Base-by-base conservation (phyloP, 257 asterid genomes). In the Solanum chilense region DNA sequence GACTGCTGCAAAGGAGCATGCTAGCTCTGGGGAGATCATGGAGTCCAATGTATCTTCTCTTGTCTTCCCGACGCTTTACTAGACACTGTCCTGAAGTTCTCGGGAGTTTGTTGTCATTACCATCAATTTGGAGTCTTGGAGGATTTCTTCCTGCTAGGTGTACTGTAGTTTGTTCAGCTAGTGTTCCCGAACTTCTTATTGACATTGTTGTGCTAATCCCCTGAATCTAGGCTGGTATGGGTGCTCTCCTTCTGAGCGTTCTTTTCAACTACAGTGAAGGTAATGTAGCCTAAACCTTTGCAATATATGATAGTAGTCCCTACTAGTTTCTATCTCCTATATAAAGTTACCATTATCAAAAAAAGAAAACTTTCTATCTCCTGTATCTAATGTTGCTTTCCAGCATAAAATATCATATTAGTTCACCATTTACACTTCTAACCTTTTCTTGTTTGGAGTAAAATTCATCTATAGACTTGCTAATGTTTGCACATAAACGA, bases 251-350 rank as follows among this genome's bases (percentile, higher is more conserved):
- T 42, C 96, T 97, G 44, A 95, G 92, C 90, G 92, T 97, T 91
- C 96, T 97, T 87, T 95, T 98, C 7, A 97, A 95, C 90, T 97
- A 95, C 87, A 89, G 94, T 21, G 99, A 96, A 89, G 99, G 99
- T 97, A 89, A 83, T 68, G 78, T 41, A 56, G 41, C 86, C 58
- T 47, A 75, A 58, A 16, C 39, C 39, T 87, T 58, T 37, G 89
- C 68, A 7, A 70, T 21, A 62, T 84, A 45, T n/a, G 33, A 31
- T 29, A 58, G 31, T 76, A 7, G 49, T 31, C 39, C 44, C 41
- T 83, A 7, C 52, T 33, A 15, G 25, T 37, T 35, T 37, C 7
- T 37, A 37, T 37, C 39, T 37, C 39, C 39, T 37, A 37, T 37
- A 37, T 37, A 37, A 37, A 37, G 39, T 37, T 37, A 37, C 39